Conservation (phyloP, 225 moss, liverwort and hornwort genomes). For the Lunularia cruciata region DNA sequence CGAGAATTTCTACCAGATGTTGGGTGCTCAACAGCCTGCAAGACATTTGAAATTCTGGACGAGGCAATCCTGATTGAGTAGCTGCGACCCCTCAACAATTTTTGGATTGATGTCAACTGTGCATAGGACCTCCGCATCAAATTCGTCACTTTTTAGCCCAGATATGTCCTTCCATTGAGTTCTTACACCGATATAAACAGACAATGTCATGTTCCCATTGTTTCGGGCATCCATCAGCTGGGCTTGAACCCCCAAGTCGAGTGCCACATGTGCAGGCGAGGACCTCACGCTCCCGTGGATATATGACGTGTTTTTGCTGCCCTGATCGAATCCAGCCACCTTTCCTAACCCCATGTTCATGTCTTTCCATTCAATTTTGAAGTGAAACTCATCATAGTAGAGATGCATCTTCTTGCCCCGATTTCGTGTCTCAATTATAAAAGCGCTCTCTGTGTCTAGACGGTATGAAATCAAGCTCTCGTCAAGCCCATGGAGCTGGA, state of each 20-base stretch:
- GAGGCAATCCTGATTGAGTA: neutral
- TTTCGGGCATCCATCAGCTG: neutral
- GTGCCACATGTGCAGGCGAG: neutral
- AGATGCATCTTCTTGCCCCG: slow-evolving; percentile 14
- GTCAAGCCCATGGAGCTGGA: slow-evolving; percentile 1
- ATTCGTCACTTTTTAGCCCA: slow-evolving; percentile 10
- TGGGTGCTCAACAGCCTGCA: slow-evolving; percentile 1
- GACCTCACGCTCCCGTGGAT: slow-evolving; percentile 8
- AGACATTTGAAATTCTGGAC: slow-evolving; percentile 10
- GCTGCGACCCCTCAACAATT: neutral
- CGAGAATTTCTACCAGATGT: neutral
- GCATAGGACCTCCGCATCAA: slow-evolving; percentile 1
- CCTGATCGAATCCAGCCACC: slow-evolving; percentile 7
- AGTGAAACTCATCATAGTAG: neutral
- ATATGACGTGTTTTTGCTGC: slow-evolving; percentile 7
- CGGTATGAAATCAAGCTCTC: neutral
- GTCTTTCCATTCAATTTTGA: neutral
- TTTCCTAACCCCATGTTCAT: slow-evolving; percentile 4
- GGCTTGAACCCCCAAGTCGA: neutral
- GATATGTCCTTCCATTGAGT: slow-evolving; percentile 16
- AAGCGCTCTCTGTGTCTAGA: neutral
- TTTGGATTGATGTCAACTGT: neutral
- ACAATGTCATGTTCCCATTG: neutral
- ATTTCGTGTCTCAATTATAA: slow-evolving; percentile 7
- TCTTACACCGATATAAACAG: neutral